A percentile compares a stretch with the other conserved stretches of the same genome.
phyloP scores from a whole-genome alignment of 202 grass and related monocot genomes.

The Carex arenaria region DNA sequence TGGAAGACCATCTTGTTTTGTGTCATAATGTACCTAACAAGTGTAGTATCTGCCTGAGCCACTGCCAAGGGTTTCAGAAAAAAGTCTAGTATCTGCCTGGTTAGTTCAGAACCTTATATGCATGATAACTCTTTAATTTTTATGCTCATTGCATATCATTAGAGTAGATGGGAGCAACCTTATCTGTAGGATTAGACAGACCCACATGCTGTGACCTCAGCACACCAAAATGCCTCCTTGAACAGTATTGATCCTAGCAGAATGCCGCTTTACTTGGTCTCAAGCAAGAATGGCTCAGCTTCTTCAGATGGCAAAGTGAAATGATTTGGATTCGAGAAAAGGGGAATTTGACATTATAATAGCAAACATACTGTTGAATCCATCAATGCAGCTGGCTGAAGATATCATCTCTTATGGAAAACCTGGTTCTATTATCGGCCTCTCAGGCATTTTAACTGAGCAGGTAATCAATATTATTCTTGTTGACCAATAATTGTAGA shows the following conservation, averaged over 20 bases:
- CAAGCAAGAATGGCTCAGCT: neutral
- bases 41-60: neutral
- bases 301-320: constrained; percentile 6
- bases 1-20: neutral
- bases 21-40: neutral
- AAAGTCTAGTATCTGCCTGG: neutral
- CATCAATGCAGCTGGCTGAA: constrained; percentile 62
- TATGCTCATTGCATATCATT: neutral
- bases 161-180: constrained; percentile 67
- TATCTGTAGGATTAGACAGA: constrained; percentile 69
- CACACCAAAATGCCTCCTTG: constrained; percentile 58
- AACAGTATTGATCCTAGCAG: constrained; percentile 50
- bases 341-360: constrained; percentile 62
- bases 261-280: constrained; percentile 69
- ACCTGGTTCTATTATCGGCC: constrained; percentile 44
- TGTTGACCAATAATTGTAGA: neutral
- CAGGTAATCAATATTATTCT: constrained; percentile 43
- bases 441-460: constrained; percentile 82
- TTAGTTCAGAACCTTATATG: neutral
- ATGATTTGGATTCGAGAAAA: constrained; percentile 43
- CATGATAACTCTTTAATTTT: neutral
- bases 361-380: constrained; percentile 96
- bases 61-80: no score
- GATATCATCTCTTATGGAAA: constrained; percentile 82
- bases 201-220: constrained; percentile 54